Evolutionary conservation across 768 basidiomycete species (phyloP).

Genomic region (Rhodotorula graminis): DNA sequence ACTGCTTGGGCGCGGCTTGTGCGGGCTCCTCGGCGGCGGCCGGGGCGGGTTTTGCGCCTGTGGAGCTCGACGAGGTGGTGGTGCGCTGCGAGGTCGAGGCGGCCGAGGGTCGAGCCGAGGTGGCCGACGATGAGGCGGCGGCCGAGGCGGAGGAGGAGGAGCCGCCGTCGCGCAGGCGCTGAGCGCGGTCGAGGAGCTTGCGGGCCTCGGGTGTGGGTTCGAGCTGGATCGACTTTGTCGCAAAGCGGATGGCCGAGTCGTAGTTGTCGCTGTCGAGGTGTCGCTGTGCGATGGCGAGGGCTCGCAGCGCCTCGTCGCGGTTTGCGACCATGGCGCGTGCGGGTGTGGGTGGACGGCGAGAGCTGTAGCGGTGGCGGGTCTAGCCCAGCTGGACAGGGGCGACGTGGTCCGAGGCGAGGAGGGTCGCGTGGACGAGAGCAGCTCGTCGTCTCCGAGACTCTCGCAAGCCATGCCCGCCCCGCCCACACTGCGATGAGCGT

Average conservation of each 20-base stretch:
- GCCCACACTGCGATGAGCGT: neutral
- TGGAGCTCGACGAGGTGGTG: neutral
- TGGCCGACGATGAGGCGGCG: slow-evolving; percentile 47
- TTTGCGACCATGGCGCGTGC: slow-evolving; percentile 7
- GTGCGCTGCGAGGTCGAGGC: slow-evolving; percentile 37
- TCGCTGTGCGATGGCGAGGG: slow-evolving; percentile 70
- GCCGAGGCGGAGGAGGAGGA: slow-evolving; percentile 43
- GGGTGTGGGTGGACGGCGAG: no score
- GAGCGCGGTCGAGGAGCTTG: slow-evolving; percentile 59
- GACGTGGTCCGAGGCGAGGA: no score
- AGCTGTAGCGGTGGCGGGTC: no score
- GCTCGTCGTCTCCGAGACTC: no score
- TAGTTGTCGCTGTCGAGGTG: slow-evolving; percentile 68
- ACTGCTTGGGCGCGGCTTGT: slow-evolving; percentile 44
- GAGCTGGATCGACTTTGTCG: slow-evolving; percentile 76
- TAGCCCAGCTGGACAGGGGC: neutral
- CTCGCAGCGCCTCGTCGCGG: slow-evolving; percentile 44
- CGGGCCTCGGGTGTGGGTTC: slow-evolving; percentile 72
- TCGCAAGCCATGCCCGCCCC: no score
- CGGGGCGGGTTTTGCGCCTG: no score
- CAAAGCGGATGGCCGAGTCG: slow-evolving; percentile 77
- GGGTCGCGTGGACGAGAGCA: neutral
- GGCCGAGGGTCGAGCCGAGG: slow-evolving; percentile 69
- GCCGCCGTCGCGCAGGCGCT: slow-evolving; percentile 5
- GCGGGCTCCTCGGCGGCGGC: neutral